Conservation (phyloP, 78 protist species). For the Parvularia atlantis region DNA sequence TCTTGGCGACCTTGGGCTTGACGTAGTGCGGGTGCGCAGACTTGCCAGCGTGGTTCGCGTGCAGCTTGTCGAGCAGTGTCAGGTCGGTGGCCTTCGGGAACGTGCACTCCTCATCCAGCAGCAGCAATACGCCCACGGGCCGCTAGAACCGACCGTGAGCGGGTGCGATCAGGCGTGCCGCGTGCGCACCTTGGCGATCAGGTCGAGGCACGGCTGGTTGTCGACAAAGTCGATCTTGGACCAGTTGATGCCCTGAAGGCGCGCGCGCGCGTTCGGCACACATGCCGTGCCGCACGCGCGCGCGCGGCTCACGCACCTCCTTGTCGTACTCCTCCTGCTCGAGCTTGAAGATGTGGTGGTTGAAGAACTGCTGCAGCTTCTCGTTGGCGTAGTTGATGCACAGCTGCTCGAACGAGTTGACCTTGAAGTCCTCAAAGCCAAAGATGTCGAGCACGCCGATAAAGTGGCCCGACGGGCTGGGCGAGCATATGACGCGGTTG, state of each 20-base stretch:
- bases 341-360: slow-evolving; percentile 35
- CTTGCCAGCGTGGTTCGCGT: neutral
- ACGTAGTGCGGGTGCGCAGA: slow-evolving; percentile 12
- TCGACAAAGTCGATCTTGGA: slow-evolving; percentile 31
- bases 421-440: slow-evolving; percentile 86
- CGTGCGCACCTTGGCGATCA: slow-evolving; percentile 16
- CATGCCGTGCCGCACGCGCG: too few relatives aligned
- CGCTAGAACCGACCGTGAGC: slow-evolving; percentile 10
- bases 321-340: slow-evolving; percentile 47
- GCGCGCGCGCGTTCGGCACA: too few relatives aligned
- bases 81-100: slow-evolving; percentile 59
- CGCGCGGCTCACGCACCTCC: too few relatives aligned
- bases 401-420: slow-evolving; percentile 73
- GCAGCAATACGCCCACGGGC: slow-evolving; percentile 18
- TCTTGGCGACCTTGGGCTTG: neutral
- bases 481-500: slow-evolving; percentile 21
- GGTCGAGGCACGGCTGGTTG: slow-evolving; percentile 16
- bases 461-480: neutral
- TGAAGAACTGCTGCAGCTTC: slow-evolving; percentile 73
- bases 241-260: slow-evolving; percentile 34
- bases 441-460: slow-evolving; percentile 92
- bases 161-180: too few relatives aligned
- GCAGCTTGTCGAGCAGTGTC: slow-evolving; percentile 24
- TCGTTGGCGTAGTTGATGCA: slow-evolving; percentile 88
- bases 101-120: slow-evolving; percentile 8